Evolutionary conservation across 352 stramenopile species (phyloP), one percentile per base, ranked within the genome.

Genomic region (Elongisporangium anandrum): DNA sequence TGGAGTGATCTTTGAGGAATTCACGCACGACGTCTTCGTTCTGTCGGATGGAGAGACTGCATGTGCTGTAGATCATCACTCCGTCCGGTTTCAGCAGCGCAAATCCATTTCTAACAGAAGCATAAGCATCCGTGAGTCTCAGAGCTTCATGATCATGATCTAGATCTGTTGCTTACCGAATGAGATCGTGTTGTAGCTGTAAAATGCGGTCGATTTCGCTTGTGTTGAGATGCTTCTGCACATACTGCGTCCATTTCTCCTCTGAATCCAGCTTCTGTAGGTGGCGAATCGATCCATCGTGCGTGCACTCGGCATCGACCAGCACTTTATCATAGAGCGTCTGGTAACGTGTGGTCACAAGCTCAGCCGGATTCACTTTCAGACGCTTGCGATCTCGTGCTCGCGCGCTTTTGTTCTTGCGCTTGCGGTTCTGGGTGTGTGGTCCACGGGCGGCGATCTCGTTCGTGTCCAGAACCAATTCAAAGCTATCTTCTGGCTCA

Each of bases 251-350:
- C 70, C 95, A 90, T 34, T 94, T 89, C 22, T 66, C 64, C 41
- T 88, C 68, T 5, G 78, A 85, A 49, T 79, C 52, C 39, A 94
- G 64, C 52, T 83, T 88, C 59, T 88, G 70, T 49, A 93, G 64
- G 69, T 98, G 96, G 49, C 86, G 84, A 24, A 98, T 81, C 1
- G 93, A 97, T 24, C 96, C 94, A 73, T 99, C 96, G 55, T 97
- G 96, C 19, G 89, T 98, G 66, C 96, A 99, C 71, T 98, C 94
- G 24, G 94, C 96, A 79, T 99, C 96, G 4, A 99, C 92, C 26
- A 99, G 76, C 12, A 99, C 92, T 58, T 93, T 89, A 68, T 99
- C 93, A 72, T 97, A 98, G 41, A 87, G 61, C 41, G 61, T 47
- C 34, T 45, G 34, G 34, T 17, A 9, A 17, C 34, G 34, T 45